Base-by-base conservation (phyloP, 1,284 basidiomycete genomes). In the Cutaneotrichosporon cutaneum region DNA sequence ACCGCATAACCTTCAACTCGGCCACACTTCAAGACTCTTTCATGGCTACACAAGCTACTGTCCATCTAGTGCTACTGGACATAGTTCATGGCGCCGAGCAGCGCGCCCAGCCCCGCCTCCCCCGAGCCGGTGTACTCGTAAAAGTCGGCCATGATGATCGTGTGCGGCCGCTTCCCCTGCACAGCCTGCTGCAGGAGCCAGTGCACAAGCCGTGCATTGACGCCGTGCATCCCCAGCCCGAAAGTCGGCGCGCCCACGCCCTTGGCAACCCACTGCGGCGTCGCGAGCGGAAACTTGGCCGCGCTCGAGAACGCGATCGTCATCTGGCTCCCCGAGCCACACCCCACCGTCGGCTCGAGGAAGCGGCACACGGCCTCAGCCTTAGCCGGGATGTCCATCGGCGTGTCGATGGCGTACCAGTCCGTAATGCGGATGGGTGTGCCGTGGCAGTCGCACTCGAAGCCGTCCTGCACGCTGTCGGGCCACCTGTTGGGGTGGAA, bases 401-500 rank as follows among this genome's bases (percentile, higher is more conserved):
- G 88, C 0, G 87, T 87, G 5, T 86, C 83, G 54, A 94, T 87
- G 45, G 81, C 80, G 75, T 92, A 92, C 91, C 92, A 94, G 74
- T 94, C 92, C 57, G 92, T 89, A 3, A 84, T 90, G 61, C 85
- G 82, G 10, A 93, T 86, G 30, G 83, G 75, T 0, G 86, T 89
- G 1, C 68, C 71, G 24, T 50, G 50, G 52, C 72, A 74, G 60
- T 85, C 81, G 89, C 90, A 93, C 39, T 83, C 81, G 73, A 93
- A 94, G 0, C 86, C 89, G 4, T 82, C 78, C 69, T 84, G 85
- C 54, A 77, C 80, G 69, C 86, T 90, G 77, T 94, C 87, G 1
- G 90, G 90, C 92, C 92, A 94, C 2, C 79, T 81, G 1, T 84
- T 85, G 3, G 91, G 90, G 71, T 92, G 89, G 16, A 94, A 89